phyloP scores from a whole-genome alignment of 148 eudicot genomes.

The Persicaria tinctoria region DNA sequence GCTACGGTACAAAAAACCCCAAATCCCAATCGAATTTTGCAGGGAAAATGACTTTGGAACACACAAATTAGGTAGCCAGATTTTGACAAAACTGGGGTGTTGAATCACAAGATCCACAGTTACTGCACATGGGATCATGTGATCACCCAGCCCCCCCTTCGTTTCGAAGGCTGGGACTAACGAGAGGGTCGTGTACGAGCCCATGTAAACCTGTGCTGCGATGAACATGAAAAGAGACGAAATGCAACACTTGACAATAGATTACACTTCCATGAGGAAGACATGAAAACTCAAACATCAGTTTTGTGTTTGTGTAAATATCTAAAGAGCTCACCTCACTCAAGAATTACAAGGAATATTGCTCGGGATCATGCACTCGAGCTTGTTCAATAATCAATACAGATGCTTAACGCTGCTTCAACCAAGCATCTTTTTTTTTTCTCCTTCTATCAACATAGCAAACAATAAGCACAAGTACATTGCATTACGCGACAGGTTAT shows the following conservation, averaged over 20 bases:
- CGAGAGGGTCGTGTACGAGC: too few relatives aligned
- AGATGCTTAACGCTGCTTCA: background rate
- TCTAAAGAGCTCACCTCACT: too few relatives aligned
- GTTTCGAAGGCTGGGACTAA: background rate
- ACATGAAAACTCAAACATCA: too few relatives aligned
- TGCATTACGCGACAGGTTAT: conserved; percentile 6
- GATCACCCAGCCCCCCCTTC: background rate
- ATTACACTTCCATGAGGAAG: too few relatives aligned
- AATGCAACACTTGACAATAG: too few relatives aligned
- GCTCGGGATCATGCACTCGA: background rate
- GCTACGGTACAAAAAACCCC: background rate
- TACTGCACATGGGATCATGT: conserved; percentile 8
- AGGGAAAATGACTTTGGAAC: background rate
- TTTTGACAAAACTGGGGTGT: background rate
- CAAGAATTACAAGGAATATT: too few relatives aligned
- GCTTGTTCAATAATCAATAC: background rate
- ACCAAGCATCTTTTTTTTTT: conserved; percentile 3
- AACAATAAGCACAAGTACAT: background rate
- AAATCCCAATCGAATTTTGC: background rate
- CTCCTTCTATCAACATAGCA: background rate
- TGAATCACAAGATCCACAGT: conserved; percentile 9
- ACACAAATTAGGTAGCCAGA: conserved; percentile 1
- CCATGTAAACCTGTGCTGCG: background rate
- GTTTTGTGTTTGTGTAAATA: too few relatives aligned
- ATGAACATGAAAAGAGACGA: background rate